Evolutionary conservation across 176 grass and related monocot genomes (phyloP), one percentile per base, ranked within the genome.

Genomic region (Musa beccarii): DNA sequence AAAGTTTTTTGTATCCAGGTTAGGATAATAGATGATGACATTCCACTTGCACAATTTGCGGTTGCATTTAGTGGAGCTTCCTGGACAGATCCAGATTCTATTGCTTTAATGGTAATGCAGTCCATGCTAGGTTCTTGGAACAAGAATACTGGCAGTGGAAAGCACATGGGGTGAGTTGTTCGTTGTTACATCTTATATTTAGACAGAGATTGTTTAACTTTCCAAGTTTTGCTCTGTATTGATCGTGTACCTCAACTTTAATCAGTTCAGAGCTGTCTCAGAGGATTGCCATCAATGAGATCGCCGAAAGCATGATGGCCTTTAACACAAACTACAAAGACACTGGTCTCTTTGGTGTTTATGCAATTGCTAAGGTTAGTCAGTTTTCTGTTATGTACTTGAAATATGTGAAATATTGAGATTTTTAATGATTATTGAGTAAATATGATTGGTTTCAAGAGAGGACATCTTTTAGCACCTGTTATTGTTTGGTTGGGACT

Each of bases 301-400:
- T 99, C 54, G 96, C 96, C 69, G 96, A 99, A 83, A 99, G 95
- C 81, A 79, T 94, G 82, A 94, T 92, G 96, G 91, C 91, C 75
- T 99, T 99, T 80, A 99, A 95, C 19, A 92, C 91, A 2, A 99
- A 99, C 74, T 99, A 99, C 26, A 99, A 99, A 80, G 96, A 99
- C 71, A 92, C 87, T 77, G 96, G 96, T 52, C 79, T 99, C 14
- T 99, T 99, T 87, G 96, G 96, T 81, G 91, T 99, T 75, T 93
- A 99, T 73, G 96, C 91, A 73, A 79, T 99, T 53, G 96, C 91
- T 34, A 94, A 99, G 88, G 96, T 92, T 65, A 63, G 80, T 81
- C 12, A 51, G 52, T 15, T 51, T 51, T 81, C 53, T 73, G 0
- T 11, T 76, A 55, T 82, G 52, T 23, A 16, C 68, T 54, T 53